Base-by-base conservation (phyloP, 2,329 filamentous ascomycete species). In the Parafenestella ontariensis region DNA sequence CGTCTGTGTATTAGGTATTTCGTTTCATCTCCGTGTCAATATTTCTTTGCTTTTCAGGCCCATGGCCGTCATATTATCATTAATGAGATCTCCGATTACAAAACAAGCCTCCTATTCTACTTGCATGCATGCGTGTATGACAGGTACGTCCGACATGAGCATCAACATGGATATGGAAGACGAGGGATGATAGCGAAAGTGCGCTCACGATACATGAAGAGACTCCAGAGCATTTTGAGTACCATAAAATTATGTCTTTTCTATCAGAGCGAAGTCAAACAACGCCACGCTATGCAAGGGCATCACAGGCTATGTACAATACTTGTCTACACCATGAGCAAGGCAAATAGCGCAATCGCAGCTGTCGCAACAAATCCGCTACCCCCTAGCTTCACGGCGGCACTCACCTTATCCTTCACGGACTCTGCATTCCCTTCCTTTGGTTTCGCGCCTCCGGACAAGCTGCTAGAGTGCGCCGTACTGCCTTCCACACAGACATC, bases 401-500 rank as follows among this genome's bases (percentile, higher is more conserved):
- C 18, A 33, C 18, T n/a, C 23, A n/a, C n/a, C n/a, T n/a, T n/a
- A n/a, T 29, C 23, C 42, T 29, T 46, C 29, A 13, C 11, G 3
- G 3, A 5, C 6, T 34, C 23, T 24, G 3, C 9, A n/a, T 46
- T 46, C n/a, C 42, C 42, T 33, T 46, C 8, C 28, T 34, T 4
- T 5, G 42, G 42, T 28, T 33, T 46, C 17, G 42, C 49, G 13
- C 61, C 61, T 23, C 63, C 63, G 26, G 55, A 59, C 10, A 62
- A 9, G 15, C 51, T 51, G 15, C 50, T 55, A 33, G 58, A 46
- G 28, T 66, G 29, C 1, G 50, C 50, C 7, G 49, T 58, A 36
- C 59, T 63, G 23, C 59, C 64, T 18, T 64, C 59, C 4, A 66
- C 64, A 47, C 61, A 66, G 11, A 52, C 44, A 28, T 56, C 55